Conservation (phyloP, 345 rosid species). For the Citrus inodora region DNA sequence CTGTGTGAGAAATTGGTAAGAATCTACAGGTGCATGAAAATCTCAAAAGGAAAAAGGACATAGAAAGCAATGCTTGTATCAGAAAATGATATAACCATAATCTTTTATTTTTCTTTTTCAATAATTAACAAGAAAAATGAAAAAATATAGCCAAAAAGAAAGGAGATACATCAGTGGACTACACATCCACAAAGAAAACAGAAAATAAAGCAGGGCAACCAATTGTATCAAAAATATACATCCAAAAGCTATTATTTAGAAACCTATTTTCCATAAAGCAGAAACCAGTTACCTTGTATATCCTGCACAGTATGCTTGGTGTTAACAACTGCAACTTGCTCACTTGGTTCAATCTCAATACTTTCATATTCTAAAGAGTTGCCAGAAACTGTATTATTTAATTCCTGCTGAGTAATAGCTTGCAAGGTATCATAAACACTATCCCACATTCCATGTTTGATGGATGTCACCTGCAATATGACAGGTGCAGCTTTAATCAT, state of each 20-base stretch:
- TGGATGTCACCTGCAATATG: slow-evolving; percentile 64
- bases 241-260: not conserved
- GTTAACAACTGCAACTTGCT: slow-evolving; percentile 15
- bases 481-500: not conserved
- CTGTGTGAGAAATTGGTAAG: not conserved
- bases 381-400: slow-evolving; percentile 14
- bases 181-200: not conserved
- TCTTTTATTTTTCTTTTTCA: not conserved
- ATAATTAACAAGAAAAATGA: not conserved
- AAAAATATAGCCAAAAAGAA: not conserved
- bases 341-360: slow-evolving; percentile 41
- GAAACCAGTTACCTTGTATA: slow-evolving; percentile 38
- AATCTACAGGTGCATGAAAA: not conserved
- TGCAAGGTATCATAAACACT: slow-evolving; percentile 75
- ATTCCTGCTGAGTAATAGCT: slow-evolving; percentile 34
- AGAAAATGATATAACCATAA: not conserved
- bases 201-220: not conserved
- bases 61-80: not conserved
- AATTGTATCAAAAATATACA: not conserved
- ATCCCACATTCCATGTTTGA: slow-evolving; percentile 80
- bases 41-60: not conserved
- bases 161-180: not conserved
- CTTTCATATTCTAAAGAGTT: slow-evolving; percentile 34
- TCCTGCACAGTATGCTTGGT: slow-evolving; percentile 16
- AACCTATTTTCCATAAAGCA: not conserved